Evolutionary conservation across 441 rosid species (phyloP), one percentile per base, ranked within the genome.

Genomic region (Sinapis alba): DNA sequence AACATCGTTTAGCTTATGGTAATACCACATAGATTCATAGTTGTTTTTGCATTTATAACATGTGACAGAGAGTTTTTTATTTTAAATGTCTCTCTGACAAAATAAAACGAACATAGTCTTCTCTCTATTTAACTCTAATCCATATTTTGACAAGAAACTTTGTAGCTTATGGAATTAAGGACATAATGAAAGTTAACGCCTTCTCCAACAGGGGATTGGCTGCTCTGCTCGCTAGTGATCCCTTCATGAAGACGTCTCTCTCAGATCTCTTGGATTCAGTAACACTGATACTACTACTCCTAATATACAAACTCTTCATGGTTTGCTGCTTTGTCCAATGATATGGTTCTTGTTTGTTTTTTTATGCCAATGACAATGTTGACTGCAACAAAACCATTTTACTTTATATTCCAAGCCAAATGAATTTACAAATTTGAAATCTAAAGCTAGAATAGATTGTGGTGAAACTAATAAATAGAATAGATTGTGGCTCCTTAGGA

Each of bases 181-280:
- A 91, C 69, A 85, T 97, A 79, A 83, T 93, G 90, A 85, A 79
- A 81, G 98, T 90, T 10, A 84, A 86, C 41, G 19, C 89, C 68
- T 87, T 89, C 78, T 94, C 94, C 9, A 84, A 67, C 71, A 87
- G 74, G 69, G 15, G 65, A 0, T 32, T 93, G 72, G 81, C 82
- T 18, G 79, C 83, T 19, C 86, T 82, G 65, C 74, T 93, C 57
- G 82, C 75, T 74, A 79, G 47, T 0, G 95, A 93, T 78, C 85
- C 97, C 0, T 89, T 91, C 81, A 86, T 80, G 86, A 86, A 74
- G 83, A 87, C 88, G 10, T 89, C n/a, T 6, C 86, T 80, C 11
- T 91, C 94, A 0, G 90, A 87, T 72, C 74, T 88, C 78, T 85
- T 91, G 5, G 94, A 91, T 60, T 91, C 70, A 85, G 56, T 24